Percentiles rank a stretch among this genome's conserved stretches.
Evolutionary conservation across 139 green algal species (phyloP).

Genomic region (Haematococcus lacustris): DNA sequence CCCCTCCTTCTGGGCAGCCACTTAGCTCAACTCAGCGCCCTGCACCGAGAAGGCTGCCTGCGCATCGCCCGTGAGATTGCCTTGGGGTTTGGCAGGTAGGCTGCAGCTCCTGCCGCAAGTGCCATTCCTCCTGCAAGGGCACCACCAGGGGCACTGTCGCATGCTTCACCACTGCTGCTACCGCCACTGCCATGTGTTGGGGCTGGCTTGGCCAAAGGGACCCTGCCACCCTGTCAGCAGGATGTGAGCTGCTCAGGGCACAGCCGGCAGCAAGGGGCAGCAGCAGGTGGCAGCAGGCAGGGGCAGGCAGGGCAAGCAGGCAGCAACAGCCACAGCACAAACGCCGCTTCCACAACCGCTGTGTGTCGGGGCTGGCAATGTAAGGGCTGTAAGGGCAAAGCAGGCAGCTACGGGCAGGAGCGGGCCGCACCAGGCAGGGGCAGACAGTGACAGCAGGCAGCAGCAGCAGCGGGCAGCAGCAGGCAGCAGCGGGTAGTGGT

Average conservation of each 20-base stretch:
- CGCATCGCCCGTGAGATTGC: constrained; percentile 23
- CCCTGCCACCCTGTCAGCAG: too few species aligned
- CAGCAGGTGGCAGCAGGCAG: too few species aligned
- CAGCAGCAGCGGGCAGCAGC: background rate
- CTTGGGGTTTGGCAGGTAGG: constrained; percentile 20
- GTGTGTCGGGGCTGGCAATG: too few species aligned
- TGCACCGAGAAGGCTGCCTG: constrained; percentile 32
- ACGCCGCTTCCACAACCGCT: too few species aligned
- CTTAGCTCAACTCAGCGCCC: constrained; percentile 1
- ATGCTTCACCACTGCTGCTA: background rate
- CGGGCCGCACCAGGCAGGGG: background rate
- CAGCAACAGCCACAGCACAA: too few species aligned
- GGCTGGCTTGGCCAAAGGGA: background rate
- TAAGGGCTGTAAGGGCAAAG: background rate
- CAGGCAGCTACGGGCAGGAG: background rate
- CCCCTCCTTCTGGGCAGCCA: constrained; percentile 8
- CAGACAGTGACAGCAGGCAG: too few species aligned
- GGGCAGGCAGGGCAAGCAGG: too few species aligned
- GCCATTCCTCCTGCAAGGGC: too few species aligned
- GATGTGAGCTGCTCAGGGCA: too few species aligned
- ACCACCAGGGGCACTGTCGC: background rate
- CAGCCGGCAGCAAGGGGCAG: too few species aligned
- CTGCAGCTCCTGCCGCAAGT: background rate
- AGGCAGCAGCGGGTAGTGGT: background rate
- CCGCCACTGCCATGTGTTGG: background rate